Conservation (phyloP, 1,284 basidiomycete species). For the Wallemia mellicola region DNA sequence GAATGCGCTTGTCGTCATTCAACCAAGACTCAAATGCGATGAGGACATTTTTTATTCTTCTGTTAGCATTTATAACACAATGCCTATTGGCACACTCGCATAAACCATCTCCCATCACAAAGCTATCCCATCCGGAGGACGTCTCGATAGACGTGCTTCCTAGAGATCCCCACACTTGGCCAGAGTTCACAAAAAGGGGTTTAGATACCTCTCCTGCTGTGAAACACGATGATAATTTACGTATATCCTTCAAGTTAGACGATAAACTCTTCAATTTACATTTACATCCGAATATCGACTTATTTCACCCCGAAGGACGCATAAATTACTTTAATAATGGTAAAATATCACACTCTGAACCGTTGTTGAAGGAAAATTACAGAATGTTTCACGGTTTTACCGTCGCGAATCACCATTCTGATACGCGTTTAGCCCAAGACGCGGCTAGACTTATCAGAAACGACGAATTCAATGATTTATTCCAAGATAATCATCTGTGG, state of each 20-base stretch:
- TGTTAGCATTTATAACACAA: no score
- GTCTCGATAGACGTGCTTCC: neutral
- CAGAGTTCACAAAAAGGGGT: neutral
- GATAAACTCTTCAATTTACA: constrained; percentile 32
- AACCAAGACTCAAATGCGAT: neutral
- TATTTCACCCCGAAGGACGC: constrained; percentile 43
- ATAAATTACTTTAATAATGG: constrained; percentile 23
- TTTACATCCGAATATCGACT: constrained; percentile 37
- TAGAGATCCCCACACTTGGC: neutral
- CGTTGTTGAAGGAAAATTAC: constrained; percentile 11
- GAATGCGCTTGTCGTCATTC: no score
- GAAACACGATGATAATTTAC: constrained; percentile 30
- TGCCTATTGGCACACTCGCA: neutral
- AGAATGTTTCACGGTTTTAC: constrained; percentile 37
- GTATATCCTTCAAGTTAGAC: constrained; percentile 31
- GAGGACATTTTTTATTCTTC: no score
- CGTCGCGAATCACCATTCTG: constrained; percentile 23
- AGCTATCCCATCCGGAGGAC: neutral
- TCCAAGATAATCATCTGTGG: neutral
- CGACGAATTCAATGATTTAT: constrained; percentile 8
- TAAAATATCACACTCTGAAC: constrained; percentile 15
- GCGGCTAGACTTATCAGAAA: constrained; percentile 19
- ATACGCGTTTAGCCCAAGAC: constrained; percentile 28
- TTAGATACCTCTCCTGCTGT: constrained; percentile 17
- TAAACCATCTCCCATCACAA: neutral